Evolutionary conservation across 208 protist species (phyloP).

Genomic region (Crithidia mellificae): DNA sequence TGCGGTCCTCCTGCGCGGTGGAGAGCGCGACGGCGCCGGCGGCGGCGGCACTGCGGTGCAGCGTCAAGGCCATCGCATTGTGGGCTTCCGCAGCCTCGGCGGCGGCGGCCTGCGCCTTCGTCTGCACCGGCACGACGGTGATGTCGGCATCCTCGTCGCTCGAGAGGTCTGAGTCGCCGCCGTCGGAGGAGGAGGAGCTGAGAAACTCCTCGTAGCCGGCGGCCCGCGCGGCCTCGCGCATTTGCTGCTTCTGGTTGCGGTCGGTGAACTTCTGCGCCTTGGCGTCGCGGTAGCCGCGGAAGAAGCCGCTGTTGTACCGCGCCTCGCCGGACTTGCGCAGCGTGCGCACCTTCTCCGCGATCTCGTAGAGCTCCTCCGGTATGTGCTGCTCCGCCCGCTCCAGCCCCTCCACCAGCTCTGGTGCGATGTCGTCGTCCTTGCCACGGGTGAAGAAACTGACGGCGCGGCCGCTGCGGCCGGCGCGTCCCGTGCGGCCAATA

Average conservation of each 20-base stretch:
- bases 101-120: slow-evolving; percentile 1
- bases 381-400: slow-evolving; percentile 74
- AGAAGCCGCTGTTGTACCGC: slow-evolving; percentile 67
- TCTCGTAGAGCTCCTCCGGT: slow-evolving; percentile 83
- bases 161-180: slow-evolving; percentile 48
- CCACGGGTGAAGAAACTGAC: slow-evolving; percentile 86
- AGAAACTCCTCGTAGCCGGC: slow-evolving; percentile 81
- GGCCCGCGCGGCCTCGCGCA: slow-evolving; percentile 62
- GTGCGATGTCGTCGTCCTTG: slow-evolving; percentile 80
- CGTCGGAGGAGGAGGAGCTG: slow-evolving; percentile 46
- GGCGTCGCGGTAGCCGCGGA: slow-evolving; percentile 72
- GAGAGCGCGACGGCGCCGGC: slow-evolving; percentile 24
- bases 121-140: slow-evolving; percentile 31
- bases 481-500: slow-evolving; percentile 93
- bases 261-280: slow-evolving; percentile 60
- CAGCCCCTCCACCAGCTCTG: slow-evolving; percentile 79
- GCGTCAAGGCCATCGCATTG: slow-evolving; percentile 31
- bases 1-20: slow-evolving; percentile 50
- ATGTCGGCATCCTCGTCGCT: slow-evolving; percentile 38
- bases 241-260: slow-evolving; percentile 63
- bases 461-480: slow-evolving; percentile 75
- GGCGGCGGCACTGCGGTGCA: slow-evolving; percentile 9
- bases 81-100: slow-evolving; percentile 16
- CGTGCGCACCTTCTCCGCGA: slow-evolving; percentile 63
- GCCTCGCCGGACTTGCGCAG: slow-evolving; percentile 71